Conservation (phyloP, 176 grass and related monocot species). For the Zea luxurians region DNA sequence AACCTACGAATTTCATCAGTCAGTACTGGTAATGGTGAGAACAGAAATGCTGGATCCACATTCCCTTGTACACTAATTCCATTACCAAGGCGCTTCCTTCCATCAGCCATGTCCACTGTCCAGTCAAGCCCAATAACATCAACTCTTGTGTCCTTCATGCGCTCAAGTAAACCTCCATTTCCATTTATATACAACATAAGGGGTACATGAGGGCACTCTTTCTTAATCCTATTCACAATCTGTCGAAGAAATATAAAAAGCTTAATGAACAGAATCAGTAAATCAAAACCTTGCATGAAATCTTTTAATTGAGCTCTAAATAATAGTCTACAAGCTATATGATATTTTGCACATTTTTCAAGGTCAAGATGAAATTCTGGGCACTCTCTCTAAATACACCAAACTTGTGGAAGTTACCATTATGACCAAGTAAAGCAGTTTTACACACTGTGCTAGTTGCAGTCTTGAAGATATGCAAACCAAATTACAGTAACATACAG, state of each 20-base stretch:
- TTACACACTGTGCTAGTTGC: slow-evolving; percentile 1
- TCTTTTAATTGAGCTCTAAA: slow-evolving; percentile 1
- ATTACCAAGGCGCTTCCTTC: slow-evolving; percentile 79
- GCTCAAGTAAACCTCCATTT: no score
- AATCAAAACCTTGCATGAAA: no score
- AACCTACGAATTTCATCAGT: slow-evolving; percentile 97
- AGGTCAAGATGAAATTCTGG: slow-evolving; percentile 3
- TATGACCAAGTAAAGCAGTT: background rate
- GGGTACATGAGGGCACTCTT: no score
- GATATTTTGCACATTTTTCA: slow-evolving; percentile 10
- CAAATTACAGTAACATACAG: slow-evolving; percentile 12
- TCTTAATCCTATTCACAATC: no score
- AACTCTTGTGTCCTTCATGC: slow-evolving; percentile 78
- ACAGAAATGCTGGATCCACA: slow-evolving; percentile 86
- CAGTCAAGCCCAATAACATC: slow-evolving; percentile 98
- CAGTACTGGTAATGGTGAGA: slow-evolving; percentile 72
- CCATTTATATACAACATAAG: no score
- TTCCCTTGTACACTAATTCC: slow-evolving; percentile 88
- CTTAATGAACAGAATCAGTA: no score
- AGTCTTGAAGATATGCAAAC: slow-evolving; percentile 29
- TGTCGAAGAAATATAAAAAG: no score
- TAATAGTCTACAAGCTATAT: background rate
- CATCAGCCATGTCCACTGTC: slow-evolving; percentile 98
- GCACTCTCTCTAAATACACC: slow-evolving; percentile 10
- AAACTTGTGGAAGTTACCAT: background rate